phyloP scores from a whole-genome alignment of 768 basidiomycete species.

The Termitomyces sp. region DNA sequence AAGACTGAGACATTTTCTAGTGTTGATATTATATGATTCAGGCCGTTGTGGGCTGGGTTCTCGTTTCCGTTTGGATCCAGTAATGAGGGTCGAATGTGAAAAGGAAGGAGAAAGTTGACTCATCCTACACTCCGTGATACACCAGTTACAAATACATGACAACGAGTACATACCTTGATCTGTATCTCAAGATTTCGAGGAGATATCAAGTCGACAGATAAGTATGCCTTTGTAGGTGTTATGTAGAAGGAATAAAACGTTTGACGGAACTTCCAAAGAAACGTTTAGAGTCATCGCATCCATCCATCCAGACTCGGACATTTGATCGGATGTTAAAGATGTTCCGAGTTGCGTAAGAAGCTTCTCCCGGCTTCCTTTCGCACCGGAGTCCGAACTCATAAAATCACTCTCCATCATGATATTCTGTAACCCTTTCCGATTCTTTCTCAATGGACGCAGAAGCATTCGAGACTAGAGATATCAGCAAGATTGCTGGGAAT shows the following conservation, averaged over 20 bases:
- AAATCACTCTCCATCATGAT: neutral
- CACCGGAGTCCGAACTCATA: constrained; percentile 6
- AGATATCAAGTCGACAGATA: neutral
- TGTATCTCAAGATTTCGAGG: neutral
- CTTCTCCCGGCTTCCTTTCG: constrained; percentile 5
- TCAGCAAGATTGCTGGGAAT: constrained; percentile 22
- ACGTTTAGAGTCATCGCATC: too few relatives aligned
- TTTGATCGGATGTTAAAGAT: neutral
- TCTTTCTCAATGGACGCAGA: constrained; percentile 1
- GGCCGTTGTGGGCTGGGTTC: neutral
- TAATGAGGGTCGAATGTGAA: neutral
- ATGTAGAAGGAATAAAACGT: too few relatives aligned
- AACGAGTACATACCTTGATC: constrained; percentile 1
- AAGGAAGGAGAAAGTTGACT: neutral
- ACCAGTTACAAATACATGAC: neutral
- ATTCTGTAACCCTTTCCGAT: neutral
- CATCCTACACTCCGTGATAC: constrained; percentile 7
- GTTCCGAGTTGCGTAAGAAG: neutral
- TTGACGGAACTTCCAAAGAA: neutral
- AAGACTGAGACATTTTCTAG: constrained; percentile 12
- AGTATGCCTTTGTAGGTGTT: neutral
- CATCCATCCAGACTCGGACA: too few relatives aligned
- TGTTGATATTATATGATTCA: neutral
- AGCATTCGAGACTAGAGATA: constrained; percentile 9
- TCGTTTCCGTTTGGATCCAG: constrained; percentile 9